Base-by-base conservation (phyloP, 805 yeast species). In the Nakazawaea peltata region DNA sequence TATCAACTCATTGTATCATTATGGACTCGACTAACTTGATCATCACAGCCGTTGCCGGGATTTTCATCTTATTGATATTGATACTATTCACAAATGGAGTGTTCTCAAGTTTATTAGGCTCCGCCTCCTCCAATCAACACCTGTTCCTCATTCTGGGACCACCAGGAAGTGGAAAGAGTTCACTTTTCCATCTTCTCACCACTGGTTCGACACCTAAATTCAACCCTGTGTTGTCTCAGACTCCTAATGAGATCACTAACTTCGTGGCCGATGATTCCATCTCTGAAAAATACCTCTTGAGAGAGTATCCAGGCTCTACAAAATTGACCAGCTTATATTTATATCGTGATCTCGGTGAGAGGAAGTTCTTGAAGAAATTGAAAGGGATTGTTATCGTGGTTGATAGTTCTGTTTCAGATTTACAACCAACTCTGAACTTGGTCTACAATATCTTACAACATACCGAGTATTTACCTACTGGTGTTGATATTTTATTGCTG, bases 231-330 rank as follows among this genome's bases (percentile, higher is more conserved):
- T 69, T 63, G 29, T 71, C 81, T 0, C 72, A 70, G 41, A 71
- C 64, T 34, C 63, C 70, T n/a, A 71, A 63, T 47, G 38, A 49
- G 17, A 55, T 57, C 5, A 59, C 54, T 6, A 43, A 48, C 8
- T 56, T 65, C 34, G 45, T 75, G n/a, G 72, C 73, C 9, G 49
- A 57, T 5, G 57, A 57, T 2, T 51, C 41, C 7, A 60, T 43
- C 32, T 58, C 50, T 45, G 65, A 54, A 39, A 57, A 48, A 37
- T 69, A 61, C 49, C 73, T 68, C 41, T 54, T 88, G 26, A 67
- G 81, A 34, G 97, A 90, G 49, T 77, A 77, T 42, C 98, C 98
- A 2, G 96, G 97, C n/a, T 87, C 82, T 57, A 60, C 71, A 37
- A 86, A 85, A 56, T 72, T 88, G 45, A 72, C 71, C 36, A 71